Conservation (phyloP, 2,329 filamentous ascomycete genomes). For the Penicillium griseofulvum region DNA sequence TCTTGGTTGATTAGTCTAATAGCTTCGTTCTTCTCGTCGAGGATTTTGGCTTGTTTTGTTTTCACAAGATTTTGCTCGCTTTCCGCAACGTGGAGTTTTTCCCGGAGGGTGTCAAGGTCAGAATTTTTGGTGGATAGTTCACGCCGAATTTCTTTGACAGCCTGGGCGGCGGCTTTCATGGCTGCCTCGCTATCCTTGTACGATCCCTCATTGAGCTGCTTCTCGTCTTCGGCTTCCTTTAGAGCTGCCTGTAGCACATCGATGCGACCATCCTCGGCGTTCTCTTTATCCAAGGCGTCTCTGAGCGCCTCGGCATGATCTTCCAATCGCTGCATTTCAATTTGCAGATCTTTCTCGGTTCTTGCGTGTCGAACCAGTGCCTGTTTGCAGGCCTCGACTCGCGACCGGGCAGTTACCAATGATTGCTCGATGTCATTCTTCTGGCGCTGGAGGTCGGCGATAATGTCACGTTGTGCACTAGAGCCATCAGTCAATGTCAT, state of each 20-base stretch:
- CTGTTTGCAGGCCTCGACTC: slow-evolving; percentile 50
- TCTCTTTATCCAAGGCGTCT: slow-evolving; percentile 58
- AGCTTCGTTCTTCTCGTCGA: slow-evolving; percentile 63
- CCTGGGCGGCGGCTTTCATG: slow-evolving; percentile 44
- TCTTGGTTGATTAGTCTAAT: slow-evolving; percentile 53
- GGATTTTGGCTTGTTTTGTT: slow-evolving; percentile 52
- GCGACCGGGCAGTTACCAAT: slow-evolving; percentile 49
- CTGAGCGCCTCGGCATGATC: slow-evolving; percentile 65
- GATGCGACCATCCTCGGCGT: slow-evolving; percentile 64
- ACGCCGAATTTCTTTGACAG: slow-evolving; percentile 37
- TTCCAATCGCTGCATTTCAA: slow-evolving; percentile 59
- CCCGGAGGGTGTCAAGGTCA: slow-evolving; percentile 35
- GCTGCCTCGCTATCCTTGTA: slow-evolving; percentile 50
- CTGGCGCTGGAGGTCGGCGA: slow-evolving; percentile 57
- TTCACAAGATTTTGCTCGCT: slow-evolving; percentile 52
- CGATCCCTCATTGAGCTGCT: slow-evolving; percentile 42
- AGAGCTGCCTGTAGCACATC: slow-evolving; percentile 60
- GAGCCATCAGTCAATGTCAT: background rate
- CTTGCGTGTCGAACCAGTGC: slow-evolving; percentile 52
- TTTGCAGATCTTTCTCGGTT: slow-evolving; percentile 50
- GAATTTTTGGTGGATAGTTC: slow-evolving; percentile 34
- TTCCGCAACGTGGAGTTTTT: slow-evolving; percentile 56
- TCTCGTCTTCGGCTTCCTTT: slow-evolving; percentile 53
- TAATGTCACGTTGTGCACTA: slow-evolving; percentile 47
- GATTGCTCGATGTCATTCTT: slow-evolving; percentile 53